Evolutionary conservation across 768 basidiomycete genomes (phyloP).

Genomic region (Phaffia australis): DNA sequence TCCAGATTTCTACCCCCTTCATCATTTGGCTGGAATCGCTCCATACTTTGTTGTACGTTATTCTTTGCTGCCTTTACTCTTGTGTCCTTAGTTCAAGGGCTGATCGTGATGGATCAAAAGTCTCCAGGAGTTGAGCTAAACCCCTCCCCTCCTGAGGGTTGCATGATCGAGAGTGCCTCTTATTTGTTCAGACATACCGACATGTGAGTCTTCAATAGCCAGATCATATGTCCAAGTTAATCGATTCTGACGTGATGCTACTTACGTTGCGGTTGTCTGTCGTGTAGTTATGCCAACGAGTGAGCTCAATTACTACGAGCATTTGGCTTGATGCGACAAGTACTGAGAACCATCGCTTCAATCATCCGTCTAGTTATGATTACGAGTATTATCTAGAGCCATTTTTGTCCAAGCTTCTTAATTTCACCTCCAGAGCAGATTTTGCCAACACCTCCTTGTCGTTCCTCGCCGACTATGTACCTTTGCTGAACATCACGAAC

Average conservation of each 20-base stretch:
- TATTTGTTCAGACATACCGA: conserved; percentile 6
- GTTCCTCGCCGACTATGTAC: conserved; percentile 9
- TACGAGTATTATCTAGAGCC: conserved; percentile 8
- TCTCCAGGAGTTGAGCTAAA: conserved; percentile 15
- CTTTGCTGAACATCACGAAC: conserved; percentile 2
- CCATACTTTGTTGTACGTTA: background rate
- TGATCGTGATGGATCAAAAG: background rate
- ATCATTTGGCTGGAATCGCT: conserved; percentile 10
- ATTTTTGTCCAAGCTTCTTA: conserved; percentile 13
- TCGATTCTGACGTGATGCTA: background rate
- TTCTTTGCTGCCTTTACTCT: too few species aligned
- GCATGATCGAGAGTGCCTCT: background rate
- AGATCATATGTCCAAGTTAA: background rate
- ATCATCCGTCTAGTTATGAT: background rate
- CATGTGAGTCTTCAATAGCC: background rate
- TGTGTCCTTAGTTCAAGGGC: too few species aligned
- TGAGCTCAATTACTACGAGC: background rate
- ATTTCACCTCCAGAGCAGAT: background rate
- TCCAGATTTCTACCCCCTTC: conserved; percentile 4
- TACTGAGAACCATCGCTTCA: too few species aligned
- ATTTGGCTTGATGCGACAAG: background rate
- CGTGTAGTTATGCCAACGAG: background rate
- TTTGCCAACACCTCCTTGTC: conserved; percentile 10
- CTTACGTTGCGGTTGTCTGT: background rate
- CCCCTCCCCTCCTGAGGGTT: conserved; percentile 6